A percentile compares a stretch with the other conserved stretches of the same genome.
Conservation (phyloP, 305 asterid species). For the Euphrasia arctica region DNA sequence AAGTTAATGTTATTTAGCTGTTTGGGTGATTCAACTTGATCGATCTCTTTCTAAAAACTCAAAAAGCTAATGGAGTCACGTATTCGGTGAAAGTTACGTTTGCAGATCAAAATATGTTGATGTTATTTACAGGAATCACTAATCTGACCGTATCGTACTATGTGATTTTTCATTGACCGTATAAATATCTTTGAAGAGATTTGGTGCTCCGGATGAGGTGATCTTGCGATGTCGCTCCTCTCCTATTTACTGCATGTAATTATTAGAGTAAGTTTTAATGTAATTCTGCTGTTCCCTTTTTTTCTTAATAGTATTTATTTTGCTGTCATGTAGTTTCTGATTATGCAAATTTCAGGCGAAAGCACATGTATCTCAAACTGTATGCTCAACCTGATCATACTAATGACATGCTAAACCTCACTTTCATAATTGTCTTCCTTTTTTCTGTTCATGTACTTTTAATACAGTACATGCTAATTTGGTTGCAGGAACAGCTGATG, state of each 20-base stretch:
- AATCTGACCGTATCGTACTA: neutral
- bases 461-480: neutral
- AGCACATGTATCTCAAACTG: neutral
- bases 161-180: neutral
- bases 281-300: no score
- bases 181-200: neutral
- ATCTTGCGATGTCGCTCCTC: neutral
- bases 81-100: neutral
- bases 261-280: neutral
- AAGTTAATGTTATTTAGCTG: neutral
- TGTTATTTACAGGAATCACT: slow-evolving; percentile 2
- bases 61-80: neutral
- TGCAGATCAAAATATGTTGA: slow-evolving; percentile 1
- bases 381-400: neutral
- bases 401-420: neutral
- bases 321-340: neutral
- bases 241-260: neutral
- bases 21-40: slow-evolving; percentile 10
- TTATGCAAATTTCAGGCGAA: neutral
- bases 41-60: neutral
- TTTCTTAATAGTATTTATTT: neutral
- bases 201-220: neutral
- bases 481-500: slow-evolving; percentile 44
- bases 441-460: neutral
- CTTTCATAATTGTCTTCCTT: slow-evolving; percentile 22